phyloP scores from a whole-genome alignment of 2,329 filamentous ascomycete genomes.

The Aspergillus fijiensis region DNA sequence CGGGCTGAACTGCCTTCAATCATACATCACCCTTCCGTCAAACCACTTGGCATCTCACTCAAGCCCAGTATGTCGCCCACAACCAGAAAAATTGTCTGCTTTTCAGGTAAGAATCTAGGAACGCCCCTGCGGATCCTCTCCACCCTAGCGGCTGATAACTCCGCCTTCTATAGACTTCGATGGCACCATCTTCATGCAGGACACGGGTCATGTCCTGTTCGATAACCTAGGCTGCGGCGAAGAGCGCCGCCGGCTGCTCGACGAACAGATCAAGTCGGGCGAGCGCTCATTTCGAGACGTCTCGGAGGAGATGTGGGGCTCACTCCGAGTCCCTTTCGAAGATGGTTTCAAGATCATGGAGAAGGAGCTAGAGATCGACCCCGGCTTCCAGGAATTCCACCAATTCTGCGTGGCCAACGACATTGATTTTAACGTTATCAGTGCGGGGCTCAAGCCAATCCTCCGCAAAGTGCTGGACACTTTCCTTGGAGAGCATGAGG shows the following conservation, averaged over 20 bases:
- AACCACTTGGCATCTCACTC: background rate
- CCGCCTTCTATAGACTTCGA: slow-evolving; percentile 58
- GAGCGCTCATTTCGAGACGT: slow-evolving; percentile 67
- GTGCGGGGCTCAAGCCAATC: slow-evolving; percentile 65
- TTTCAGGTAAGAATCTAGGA: slow-evolving; percentile 39
- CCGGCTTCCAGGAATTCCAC: slow-evolving; percentile 64
- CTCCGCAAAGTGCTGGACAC: slow-evolving; percentile 61
- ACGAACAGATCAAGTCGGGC: slow-evolving; percentile 64
- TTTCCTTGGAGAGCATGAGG: slow-evolving; percentile 61
- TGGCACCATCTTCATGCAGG: slow-evolving; percentile 71
- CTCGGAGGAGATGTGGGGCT: slow-evolving; percentile 72
- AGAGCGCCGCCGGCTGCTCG: slow-evolving; percentile 56
- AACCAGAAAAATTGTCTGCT: slow-evolving; percentile 48
- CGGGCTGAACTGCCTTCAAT: background rate
- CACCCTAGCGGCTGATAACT: slow-evolving; percentile 10
- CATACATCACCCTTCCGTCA: background rate
- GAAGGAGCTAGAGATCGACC: slow-evolving; percentile 61
- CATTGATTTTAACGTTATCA: slow-evolving; percentile 70
- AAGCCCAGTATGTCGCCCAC: slow-evolving; percentile 13
- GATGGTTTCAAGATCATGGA: slow-evolving; percentile 67
- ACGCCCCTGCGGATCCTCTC: background rate
- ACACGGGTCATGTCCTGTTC: slow-evolving; percentile 68
- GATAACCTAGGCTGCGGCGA: slow-evolving; percentile 64
- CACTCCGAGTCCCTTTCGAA: slow-evolving; percentile 65
- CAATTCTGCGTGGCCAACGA: slow-evolving; percentile 61